Evolutionary conservation across 495 filamentous ascomycete species (phyloP).

Genomic region (Coniosporium apollinis): DNA sequence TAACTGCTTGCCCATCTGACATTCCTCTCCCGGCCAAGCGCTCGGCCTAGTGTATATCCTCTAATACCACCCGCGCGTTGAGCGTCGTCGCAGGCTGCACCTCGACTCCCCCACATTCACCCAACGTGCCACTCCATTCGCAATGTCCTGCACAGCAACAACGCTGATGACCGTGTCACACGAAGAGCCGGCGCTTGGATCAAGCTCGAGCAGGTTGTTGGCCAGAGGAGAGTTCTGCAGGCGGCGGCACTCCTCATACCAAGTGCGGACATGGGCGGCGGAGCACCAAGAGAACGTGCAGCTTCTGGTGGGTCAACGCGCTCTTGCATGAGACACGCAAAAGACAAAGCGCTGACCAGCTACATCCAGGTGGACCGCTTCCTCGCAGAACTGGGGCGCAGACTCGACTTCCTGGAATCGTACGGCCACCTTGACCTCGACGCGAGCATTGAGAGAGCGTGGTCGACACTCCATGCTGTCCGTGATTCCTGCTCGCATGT

Average conservation of each 20-base stretch:
- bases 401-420: conserved; percentile 74
- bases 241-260: conserved; percentile 20
- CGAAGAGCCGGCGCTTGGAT: conserved; percentile 13
- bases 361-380: conserved; percentile 66
- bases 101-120: too few species aligned
- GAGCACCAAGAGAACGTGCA: conserved; percentile 19
- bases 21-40: too few species aligned
- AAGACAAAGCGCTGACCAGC: background rate
- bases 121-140: too few species aligned
- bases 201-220: conserved; percentile 7
- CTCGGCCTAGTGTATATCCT: too few species aligned
- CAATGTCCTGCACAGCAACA: too few species aligned
- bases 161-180: conserved; percentile 8
- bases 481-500: conserved; percentile 73
- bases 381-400: conserved; percentile 68
- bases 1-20: too few species aligned
- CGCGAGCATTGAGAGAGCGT: conserved; percentile 61
- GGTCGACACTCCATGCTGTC: conserved; percentile 72
- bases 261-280: conserved; percentile 11
- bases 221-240: conserved; percentile 7
- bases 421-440: conserved; percentile 77
- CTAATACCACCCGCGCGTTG: too few species aligned
- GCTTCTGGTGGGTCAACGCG: conserved; percentile 12
- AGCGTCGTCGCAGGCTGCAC: too few species aligned
- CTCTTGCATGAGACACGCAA: too few species aligned